Evolutionary conservation across 129 eudicot species (phyloP).

Genomic region (carrot (Daucus carota)): DH1_v3.0 NC_030381.2:51990001-51990500

Average conservation of each 20-base stretch:
- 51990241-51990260: conserved; percentile 30
- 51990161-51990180: neutral
- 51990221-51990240: conserved; percentile 46
- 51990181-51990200: neutral
- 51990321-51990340: neutral
- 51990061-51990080: conserved; percentile 55
- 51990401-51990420: neutral
- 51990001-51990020: conserved; percentile 57
- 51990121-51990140: neutral
- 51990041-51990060: conserved; percentile 63
- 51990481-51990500: neutral
- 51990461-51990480: neutral
- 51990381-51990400: neutral
- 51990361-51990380: neutral
- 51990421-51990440: neutral
- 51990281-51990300: conserved; percentile 36
- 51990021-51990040: conserved; percentile 52
- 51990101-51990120: neutral
- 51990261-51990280: conserved; percentile 27
- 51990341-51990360: neutral
- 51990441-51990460: neutral
- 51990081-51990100: neutral
- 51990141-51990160: neutral
- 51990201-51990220: conserved; percentile 13
- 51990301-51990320: neutral